Evolutionary conservation across 202 grass and related monocot genomes (phyloP).

Genomic region (Eragrostis tef): DNA sequence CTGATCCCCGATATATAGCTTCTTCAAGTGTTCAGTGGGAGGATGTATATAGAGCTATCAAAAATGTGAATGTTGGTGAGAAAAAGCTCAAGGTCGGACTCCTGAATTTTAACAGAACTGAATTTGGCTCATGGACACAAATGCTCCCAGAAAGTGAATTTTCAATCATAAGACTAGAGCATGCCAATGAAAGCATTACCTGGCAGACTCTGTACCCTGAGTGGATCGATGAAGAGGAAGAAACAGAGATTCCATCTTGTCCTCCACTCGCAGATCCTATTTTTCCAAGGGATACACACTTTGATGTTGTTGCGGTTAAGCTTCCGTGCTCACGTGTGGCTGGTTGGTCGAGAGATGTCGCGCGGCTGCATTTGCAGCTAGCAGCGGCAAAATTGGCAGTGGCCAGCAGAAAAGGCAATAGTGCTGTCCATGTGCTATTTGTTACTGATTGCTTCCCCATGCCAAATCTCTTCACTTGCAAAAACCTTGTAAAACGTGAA

Average conservation of each 20-base stretch:
- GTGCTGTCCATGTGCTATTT: constrained; percentile 68
- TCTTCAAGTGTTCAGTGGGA: constrained; percentile 62
- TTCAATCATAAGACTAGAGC: constrained; percentile 60
- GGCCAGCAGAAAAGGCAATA: constrained; percentile 50
- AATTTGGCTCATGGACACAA: constrained; percentile 63
- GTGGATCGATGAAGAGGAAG: constrained; percentile 99
- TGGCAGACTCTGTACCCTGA: constrained; percentile 88
- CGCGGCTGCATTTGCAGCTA: constrained; percentile 81
- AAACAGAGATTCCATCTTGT: constrained; percentile 81
- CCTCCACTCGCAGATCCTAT: constrained; percentile 62
- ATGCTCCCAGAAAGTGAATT: constrained; percentile 69
- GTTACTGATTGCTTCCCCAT: constrained; percentile 83
- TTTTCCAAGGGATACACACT: constrained; percentile 52
- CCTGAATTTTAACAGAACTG: constrained; percentile 83
- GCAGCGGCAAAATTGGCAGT: constrained; percentile 78
- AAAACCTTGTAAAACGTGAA: constrained; percentile 71
- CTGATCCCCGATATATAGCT: constrained; percentile 81
- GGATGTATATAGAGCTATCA: constrained; percentile 56
- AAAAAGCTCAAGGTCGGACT: constrained; percentile 69
- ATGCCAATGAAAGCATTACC: constrained; percentile 65
- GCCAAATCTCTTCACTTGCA: constrained; percentile 90
- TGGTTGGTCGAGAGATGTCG: constrained; percentile 82
- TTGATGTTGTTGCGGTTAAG: constrained; percentile 87
- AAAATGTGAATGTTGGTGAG: constrained; percentile 55
- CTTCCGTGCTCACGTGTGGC: constrained; percentile 65